Evolutionary conservation across 257 asterid species (phyloP), one percentile per base, ranked within the genome.

Genomic region (Avicennia marina): DNA sequence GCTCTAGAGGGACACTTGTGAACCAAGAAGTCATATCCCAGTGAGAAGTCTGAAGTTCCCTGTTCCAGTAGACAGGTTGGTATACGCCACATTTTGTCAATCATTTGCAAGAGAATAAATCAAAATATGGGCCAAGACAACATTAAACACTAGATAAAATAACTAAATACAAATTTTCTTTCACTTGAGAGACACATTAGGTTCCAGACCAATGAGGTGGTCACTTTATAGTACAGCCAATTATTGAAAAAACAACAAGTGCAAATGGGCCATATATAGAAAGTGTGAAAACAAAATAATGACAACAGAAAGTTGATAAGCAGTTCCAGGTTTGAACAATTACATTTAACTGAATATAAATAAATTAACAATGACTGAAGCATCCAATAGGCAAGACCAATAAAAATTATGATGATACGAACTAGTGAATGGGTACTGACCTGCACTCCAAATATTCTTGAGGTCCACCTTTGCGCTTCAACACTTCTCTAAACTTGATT

Each of bases 371-470:
- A 39, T 32, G 29, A 20, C 41, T 41, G 39, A 41, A 48, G 42
- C 20, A 27, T 25, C 58, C 40, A 67, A 15, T 32, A 27, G 31
- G 33, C 36, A 51, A 16, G 49, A 63, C 72, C 50, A 62, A 36
- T 31, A 52, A 15, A 32, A 51, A 57, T 48, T 45, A 29, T 64
- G 40, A 32, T 19, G 53, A 47, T 49, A 46, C 44, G 41, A 63
- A 51, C 2, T 3, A 25, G 6, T 4, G 27, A 2, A 4, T 9
- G 39, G 58, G 39, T 34, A 74, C 83, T 66, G 57, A 93, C 99
- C 99, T 84, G 97, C 94, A 82, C 69, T 89, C 81, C 72, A 93
- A 75, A 76, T 86, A 93, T 69, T 89, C 97, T 72, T 84, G 96
- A 61, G 84, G 81, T 46, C 99, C 99, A 53, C 94, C 95, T 86